These are phyloP conservation scores for Pelargonium fulgidum DNA, from an alignment of 441 rosid species.

Conservation along the genomic window DNA sequence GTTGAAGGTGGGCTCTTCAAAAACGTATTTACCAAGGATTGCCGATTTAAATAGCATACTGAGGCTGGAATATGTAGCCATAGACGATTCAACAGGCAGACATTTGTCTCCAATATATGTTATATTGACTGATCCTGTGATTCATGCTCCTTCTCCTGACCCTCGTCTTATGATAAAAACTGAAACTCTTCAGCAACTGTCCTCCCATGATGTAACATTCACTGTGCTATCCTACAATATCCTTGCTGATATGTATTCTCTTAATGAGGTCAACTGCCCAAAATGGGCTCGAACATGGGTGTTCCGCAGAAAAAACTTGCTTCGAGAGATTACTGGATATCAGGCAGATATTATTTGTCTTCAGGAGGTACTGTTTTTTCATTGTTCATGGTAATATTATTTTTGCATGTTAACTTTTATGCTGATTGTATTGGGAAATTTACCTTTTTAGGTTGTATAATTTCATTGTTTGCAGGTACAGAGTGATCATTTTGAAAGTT, in stretches of 20 bases:
- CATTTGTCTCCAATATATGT: too few relatives aligned
- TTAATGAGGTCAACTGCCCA: constrained; percentile 84
- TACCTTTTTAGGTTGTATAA: background rate
- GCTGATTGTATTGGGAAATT: background rate
- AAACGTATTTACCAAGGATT: too few relatives aligned
- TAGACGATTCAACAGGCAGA: too few relatives aligned
- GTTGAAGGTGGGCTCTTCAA: too few relatives aligned
- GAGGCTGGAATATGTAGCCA: too few relatives aligned
- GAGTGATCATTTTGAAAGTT: constrained; percentile 85
- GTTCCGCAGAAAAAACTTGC: constrained; percentile 84
- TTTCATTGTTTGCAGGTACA: constrained; percentile 58
- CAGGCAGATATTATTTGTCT: constrained; percentile 94
- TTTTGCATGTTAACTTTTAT: too few relatives aligned
- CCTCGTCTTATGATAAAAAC: too few relatives aligned
- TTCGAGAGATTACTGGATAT: constrained; percentile 91
- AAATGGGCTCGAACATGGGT: constrained; percentile 99
- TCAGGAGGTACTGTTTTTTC: constrained; percentile 62
- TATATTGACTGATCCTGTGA: too few relatives aligned
- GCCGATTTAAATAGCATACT: too few relatives aligned
- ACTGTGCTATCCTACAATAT: constrained; percentile 94
- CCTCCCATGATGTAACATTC: constrained; percentile 24
- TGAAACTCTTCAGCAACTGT: too few relatives aligned
- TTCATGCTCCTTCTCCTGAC: too few relatives aligned
- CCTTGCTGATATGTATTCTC: constrained; percentile 73
- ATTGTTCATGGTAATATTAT: too few relatives aligned